Evolutionary conservation across 139 green algal genomes (phyloP), one percentile per base, ranked within the genome.

Genomic region (Chlamydomonas sp.): DNA sequence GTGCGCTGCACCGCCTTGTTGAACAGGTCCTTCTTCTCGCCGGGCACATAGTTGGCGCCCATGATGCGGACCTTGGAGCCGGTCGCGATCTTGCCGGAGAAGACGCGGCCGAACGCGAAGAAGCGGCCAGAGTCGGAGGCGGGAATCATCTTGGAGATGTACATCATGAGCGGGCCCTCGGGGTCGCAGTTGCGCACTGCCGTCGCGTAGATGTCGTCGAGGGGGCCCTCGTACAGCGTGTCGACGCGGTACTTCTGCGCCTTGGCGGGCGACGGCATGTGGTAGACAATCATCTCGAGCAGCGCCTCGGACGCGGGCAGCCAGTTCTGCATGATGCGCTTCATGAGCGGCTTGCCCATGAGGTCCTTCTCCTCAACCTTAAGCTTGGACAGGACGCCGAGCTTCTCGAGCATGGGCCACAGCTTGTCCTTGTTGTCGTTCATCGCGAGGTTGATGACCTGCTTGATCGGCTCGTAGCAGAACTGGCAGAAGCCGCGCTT

Each of bases 141-240:
- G 75, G 94, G 94, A 81, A 99, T 99, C 92, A 99, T 98, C 90
- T 99, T 99, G 73, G 90, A 97, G 20, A 99, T 84, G 81, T 98
- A 99, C 79, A 97, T 87, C 94, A 99, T 98, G 48, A 99, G 90
- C 20, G 94, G 94, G 65, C 94, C 94, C 39, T 92, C 74, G 61
- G 90, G 68, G 80, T 99, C 92, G 75, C 94, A 99, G 81, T 95
- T 96, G 77, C 89, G 86, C 83, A 99, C 96, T 74, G 86, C 76
- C 13, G 85, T 89, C 70, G 91, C 92, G 73, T 98, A 99, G 13
- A 73, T 37, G 76, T 99, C 94, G 74, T 99, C 94, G 68, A 97
- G 84, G 39, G 94, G 94, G 66, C 94, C 90, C 87, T 99, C 94
- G 75, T 99, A 99, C 72, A 99, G 83, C 43, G 88, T 94, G 79